Percentiles rank a stretch among this genome's conserved stretches.
phyloP scores from a whole-genome alignment of 257 asterid species.

The Solanum pinnatisectum region DNA sequence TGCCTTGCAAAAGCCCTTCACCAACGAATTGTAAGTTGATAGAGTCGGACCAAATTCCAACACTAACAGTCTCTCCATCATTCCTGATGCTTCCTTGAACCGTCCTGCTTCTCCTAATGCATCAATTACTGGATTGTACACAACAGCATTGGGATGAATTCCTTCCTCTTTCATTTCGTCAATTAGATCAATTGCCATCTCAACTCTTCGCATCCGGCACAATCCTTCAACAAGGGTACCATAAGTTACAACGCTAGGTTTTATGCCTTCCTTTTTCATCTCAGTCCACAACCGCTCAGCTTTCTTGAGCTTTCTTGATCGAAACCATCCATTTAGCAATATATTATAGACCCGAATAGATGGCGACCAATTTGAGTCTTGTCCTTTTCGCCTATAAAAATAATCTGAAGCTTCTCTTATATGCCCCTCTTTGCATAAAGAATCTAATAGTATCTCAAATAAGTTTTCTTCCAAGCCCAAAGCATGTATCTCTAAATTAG shows the following conservation, averaged over 20 bases:
- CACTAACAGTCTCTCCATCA: conserved; percentile 57
- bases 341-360: conserved; percentile 51
- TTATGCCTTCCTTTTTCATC: conserved; percentile 49
- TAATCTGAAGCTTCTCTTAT: conserved; percentile 59
- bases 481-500: conserved; percentile 29
- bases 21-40: conserved; percentile 72
- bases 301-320: conserved; percentile 45
- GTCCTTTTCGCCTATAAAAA: conserved; percentile 26
- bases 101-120: conserved; percentile 84
- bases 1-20: conserved; percentile 84
- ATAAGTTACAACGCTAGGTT: conserved; percentile 60
- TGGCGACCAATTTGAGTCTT: conserved; percentile 47
- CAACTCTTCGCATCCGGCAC: conserved; percentile 49
- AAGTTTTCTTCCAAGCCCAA: conserved; percentile 24
- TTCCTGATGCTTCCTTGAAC: conserved; percentile 66
- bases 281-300: conserved; percentile 56
- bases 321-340: conserved; percentile 68
- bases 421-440: conserved; percentile 76
- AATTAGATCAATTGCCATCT: conserved; percentile 51
- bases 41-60: conserved; percentile 68
- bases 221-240: conserved; percentile 84
- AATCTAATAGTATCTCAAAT: conserved; percentile 59
- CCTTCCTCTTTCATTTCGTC: conserved; percentile 54
- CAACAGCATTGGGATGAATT: conserved; percentile 54
- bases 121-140: conserved; percentile 69